A percentile compares a stretch with the other conserved stretches of the same genome.
phyloP scores from a whole-genome alignment of 306 rosid genomes.

The Bauhinia variegata region DNA sequence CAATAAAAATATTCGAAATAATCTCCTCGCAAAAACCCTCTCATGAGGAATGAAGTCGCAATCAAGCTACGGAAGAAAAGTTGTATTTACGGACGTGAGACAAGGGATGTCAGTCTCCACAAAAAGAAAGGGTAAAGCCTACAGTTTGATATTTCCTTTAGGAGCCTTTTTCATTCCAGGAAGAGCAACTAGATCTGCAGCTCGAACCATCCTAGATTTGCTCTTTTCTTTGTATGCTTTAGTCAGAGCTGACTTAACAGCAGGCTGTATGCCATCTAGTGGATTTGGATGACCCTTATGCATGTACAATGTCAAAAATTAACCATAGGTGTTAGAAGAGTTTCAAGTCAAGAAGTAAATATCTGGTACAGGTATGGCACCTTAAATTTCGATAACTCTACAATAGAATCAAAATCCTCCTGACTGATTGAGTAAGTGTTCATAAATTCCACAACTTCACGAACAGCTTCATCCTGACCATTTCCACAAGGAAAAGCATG shows the following conservation, averaged over 20 bases:
- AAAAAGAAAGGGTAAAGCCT: neutral
- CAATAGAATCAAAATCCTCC: slow-evolving; percentile 81
- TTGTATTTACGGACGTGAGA: neutral
- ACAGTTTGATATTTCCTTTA: slow-evolving; percentile 38
- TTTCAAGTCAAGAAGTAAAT: neutral
- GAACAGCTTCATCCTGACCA: slow-evolving; percentile 84
- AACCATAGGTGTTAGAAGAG: slow-evolving; percentile 22
- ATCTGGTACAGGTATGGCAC: slow-evolving; percentile 45
- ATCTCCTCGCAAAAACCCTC: neutral
- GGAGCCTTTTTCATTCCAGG: slow-evolving; percentile 82
- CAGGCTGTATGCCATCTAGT: slow-evolving; percentile 68
- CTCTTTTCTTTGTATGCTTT: slow-evolving; percentile 87
- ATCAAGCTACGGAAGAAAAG: too few species aligned
- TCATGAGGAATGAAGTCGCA: neutral
- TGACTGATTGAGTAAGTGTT: slow-evolving; percentile 76
- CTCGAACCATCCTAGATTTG: slow-evolving; percentile 69
- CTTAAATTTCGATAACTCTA: slow-evolving; percentile 91
- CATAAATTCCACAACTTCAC: slow-evolving; percentile 89
- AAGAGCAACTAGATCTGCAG: slow-evolving; percentile 67
- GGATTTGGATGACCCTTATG: slow-evolving; percentile 84
- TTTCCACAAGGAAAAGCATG: slow-evolving; percentile 31
- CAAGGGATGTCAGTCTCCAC: neutral
- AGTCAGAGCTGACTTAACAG: slow-evolving; percentile 84
- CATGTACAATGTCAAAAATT: slow-evolving; percentile 14
- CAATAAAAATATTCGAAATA: slow-evolving; percentile 34